Base-by-base conservation (phyloP, 495 filamentous ascomycete genomes). In the Penicillium crystallinum region DNA sequence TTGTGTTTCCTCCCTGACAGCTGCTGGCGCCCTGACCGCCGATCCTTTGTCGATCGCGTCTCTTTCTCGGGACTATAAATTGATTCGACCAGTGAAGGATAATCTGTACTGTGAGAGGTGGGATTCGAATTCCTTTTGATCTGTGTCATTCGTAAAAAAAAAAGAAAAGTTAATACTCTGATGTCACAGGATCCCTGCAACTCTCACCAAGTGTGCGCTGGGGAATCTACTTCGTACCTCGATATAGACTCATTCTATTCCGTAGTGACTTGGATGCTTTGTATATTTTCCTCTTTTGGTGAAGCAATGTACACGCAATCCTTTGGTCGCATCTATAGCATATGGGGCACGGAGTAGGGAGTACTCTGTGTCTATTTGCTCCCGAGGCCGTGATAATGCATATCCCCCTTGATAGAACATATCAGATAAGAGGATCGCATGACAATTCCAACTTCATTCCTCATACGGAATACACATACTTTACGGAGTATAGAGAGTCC, bases 1-100 rank as follows among this genome's bases (percentile, higher is more conserved):
- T 54, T 54, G 34, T 34, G 39, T 54, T 44, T n/a, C n/a, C 21
- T 45, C 42, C n/a, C 44, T 48, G 52, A 54, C 52, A 54, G 52
- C 37, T 29, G 40, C 18, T 47, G 45, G 19, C 33, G 45, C 44
- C 33, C 2, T 47, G 18, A 19, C 36, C 34, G 46, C 35, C 34
- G 47, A 50, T 50, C 48, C 25, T 27, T 42, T 50, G 48, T 41
- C 51, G 42, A 46, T 53, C 51, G 41, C 6, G 34, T 27, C n/a
- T 35, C 27, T 47, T 41, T 48, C 4, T 23, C 21, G 30, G 30
- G 44, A 31, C 19, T 33, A 25, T 14, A 18, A 3, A 25, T 42
- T 42, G n/a, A 17, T 41, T 41, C 3, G 3, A 7, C 23, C n/a
- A n/a, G n/a, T n/a, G n/a, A n/a, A n/a, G n/a, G n/a, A n/a, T n/a